These are phyloP conservation scores for Colletotrichum filicis DNA, from an alignment of 2,329 filamentous ascomycete genomes.

Conservation along the genomic window DNA sequence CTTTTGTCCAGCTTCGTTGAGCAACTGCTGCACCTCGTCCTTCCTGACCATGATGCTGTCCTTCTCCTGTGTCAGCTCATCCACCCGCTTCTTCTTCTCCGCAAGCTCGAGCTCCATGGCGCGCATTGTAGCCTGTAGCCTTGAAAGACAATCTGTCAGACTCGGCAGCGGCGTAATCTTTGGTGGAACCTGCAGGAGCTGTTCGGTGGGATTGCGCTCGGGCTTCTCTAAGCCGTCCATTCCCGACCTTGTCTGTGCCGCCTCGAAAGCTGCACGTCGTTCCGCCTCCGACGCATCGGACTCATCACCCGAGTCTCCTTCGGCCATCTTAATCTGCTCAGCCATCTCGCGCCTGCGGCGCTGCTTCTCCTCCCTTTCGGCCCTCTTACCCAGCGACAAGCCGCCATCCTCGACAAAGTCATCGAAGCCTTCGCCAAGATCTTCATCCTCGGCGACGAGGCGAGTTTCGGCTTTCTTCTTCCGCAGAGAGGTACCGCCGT, in stretches of 20 bases:
- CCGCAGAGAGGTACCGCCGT: slow-evolving; percentile 41
- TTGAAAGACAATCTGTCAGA: slow-evolving; percentile 73
- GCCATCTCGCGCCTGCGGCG: slow-evolving; percentile 82
- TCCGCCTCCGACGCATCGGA: slow-evolving; percentile 78
- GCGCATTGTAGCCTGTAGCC: slow-evolving; percentile 70
- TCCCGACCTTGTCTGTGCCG: slow-evolving; percentile 86
- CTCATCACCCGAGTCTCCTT: slow-evolving; percentile 71
- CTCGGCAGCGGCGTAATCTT: slow-evolving; percentile 83
- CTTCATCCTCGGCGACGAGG: slow-evolving; percentile 87
- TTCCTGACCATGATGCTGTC: slow-evolving; percentile 75
- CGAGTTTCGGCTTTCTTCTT: slow-evolving; percentile 71
- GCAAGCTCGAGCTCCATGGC: slow-evolving; percentile 73
- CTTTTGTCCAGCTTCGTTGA: slow-evolving; percentile 82
- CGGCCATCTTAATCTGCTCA: slow-evolving; percentile 83
- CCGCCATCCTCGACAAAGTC: slow-evolving; percentile 88
- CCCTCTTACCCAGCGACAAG: slow-evolving; percentile 81
- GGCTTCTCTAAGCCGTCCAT: slow-evolving; percentile 76
- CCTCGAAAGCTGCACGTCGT: slow-evolving; percentile 85
- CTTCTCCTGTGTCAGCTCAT: slow-evolving; percentile 75
- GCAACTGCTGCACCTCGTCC: slow-evolving; percentile 80
- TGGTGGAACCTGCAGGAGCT: slow-evolving; percentile 69
- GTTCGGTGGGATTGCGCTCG: slow-evolving; percentile 50
- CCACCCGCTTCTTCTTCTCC: slow-evolving; percentile 70
- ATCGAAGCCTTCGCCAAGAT: slow-evolving; percentile 93
- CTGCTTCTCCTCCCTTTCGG: slow-evolving; percentile 76